phyloP scores from a whole-genome alignment of 306 rosid species.

The Boehmeria nivea region DNA sequence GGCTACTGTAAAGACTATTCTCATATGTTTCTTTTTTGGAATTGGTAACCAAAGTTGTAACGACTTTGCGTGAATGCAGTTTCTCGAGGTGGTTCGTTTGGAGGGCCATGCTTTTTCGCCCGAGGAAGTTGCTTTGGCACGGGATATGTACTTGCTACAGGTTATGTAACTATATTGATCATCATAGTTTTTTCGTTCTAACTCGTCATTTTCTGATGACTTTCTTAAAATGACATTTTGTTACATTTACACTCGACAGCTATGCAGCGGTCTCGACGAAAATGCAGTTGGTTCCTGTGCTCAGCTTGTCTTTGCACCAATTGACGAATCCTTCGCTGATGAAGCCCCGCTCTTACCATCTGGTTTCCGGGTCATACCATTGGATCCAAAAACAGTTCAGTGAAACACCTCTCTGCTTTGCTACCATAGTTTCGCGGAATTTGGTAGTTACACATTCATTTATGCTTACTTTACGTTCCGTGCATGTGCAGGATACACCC shows the following conservation, averaged over 20 bases:
- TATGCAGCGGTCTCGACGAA: conserved; percentile 90
- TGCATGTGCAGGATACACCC: conserved; percentile 49
- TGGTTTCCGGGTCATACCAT: conserved; percentile 88
- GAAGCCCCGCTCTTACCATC: conserved; percentile 89
- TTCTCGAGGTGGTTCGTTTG: conserved; percentile 88
- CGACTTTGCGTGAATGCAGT: conserved; percentile 32
- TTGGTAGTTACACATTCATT: not conserved
- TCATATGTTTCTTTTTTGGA: not conserved
- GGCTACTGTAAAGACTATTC: not conserved
- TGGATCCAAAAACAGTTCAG: conserved; percentile 84
- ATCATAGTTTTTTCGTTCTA: not conserved
- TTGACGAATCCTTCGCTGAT: conserved; percentile 93
- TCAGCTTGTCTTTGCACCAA: conserved; percentile 95
- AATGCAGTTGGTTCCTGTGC: conserved; percentile 87
- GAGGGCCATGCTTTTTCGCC: conserved; percentile 97
- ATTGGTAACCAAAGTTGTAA: too few relatives aligned
- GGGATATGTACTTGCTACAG: conserved; percentile 90
- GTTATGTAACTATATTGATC: conserved; percentile 18
- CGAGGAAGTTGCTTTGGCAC: conserved; percentile 75
- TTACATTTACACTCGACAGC: conserved; percentile 40
- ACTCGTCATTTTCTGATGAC: not conserved
- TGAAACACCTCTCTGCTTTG: not conserved
- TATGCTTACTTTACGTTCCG: not conserved
- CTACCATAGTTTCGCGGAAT: not conserved
- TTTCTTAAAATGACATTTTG: not conserved